Evolutionary conservation across 2,329 filamentous ascomycete genomes (phyloP).

Genomic region (Claviceps humidiphila): DNA sequence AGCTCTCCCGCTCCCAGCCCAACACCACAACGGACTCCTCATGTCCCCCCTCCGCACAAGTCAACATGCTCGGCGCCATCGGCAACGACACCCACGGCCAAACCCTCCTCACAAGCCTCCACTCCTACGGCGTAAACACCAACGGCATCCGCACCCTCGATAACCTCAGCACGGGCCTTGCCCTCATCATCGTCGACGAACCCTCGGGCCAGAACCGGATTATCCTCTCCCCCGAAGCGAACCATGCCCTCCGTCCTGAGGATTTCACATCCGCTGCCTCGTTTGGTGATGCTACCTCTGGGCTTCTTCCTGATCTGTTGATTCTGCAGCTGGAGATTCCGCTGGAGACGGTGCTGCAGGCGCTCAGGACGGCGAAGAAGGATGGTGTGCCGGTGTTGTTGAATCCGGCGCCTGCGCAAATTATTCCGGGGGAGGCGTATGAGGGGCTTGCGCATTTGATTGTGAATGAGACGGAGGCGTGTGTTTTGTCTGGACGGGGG

Average conservation of each 20-base stretch:
- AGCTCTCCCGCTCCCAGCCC: slow-evolving; percentile 47
- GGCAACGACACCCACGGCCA: slow-evolving; percentile 55
- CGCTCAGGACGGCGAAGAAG: slow-evolving; percentile 37
- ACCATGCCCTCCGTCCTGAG: slow-evolving; percentile 33
- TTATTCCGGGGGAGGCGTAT: slow-evolving; percentile 54
- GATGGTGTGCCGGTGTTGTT: slow-evolving; percentile 53
- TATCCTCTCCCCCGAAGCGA: slow-evolving; percentile 59
- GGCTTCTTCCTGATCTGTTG: slow-evolving; percentile 42
- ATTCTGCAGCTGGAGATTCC: slow-evolving; percentile 73
- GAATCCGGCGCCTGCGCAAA: slow-evolving; percentile 70
- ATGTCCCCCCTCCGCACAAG: neutral
- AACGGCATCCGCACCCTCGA: slow-evolving; percentile 28
- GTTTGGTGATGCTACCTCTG: too few relatives aligned
- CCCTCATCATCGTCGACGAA: slow-evolving; percentile 64
- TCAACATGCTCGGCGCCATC: slow-evolving; percentile 53
- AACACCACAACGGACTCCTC: neutral
- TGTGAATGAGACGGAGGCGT: slow-evolving; percentile 83
- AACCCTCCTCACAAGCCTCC: slow-evolving; percentile 44
- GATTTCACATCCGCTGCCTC: slow-evolving; percentile 15
- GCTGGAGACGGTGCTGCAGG: slow-evolving; percentile 47
- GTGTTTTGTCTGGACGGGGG: slow-evolving; percentile 47
- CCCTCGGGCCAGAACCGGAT: slow-evolving; percentile 65
- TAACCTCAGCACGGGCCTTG: slow-evolving; percentile 44
- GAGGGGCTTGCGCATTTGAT: slow-evolving; percentile 61
- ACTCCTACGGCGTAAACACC: slow-evolving; percentile 48